Conservation (phyloP, 345 rosid genomes). For the Salix exigua region DNA sequence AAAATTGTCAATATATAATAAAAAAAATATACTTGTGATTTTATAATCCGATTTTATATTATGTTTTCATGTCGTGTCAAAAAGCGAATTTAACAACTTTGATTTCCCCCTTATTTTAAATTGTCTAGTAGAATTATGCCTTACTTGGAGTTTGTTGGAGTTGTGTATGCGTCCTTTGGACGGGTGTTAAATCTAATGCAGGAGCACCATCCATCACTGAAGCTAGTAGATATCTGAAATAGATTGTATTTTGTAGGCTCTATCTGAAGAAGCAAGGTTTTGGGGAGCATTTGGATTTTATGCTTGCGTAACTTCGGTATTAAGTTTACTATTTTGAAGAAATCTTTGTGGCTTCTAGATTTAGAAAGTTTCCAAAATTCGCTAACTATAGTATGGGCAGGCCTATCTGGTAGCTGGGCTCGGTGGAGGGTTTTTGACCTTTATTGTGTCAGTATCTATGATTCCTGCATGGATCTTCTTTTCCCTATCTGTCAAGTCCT, state of each 20-base stretch:
- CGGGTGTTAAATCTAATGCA: not conserved
- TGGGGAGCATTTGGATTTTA: constrained; percentile 97
- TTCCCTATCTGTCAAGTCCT: constrained; percentile 43
- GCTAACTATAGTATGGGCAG: constrained; percentile 44
- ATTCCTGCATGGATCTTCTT: constrained; percentile 74
- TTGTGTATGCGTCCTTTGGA: not conserved
- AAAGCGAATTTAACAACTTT: not conserved
- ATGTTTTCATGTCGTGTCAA: no score
- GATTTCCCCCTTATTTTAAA: not conserved
- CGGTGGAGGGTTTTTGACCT: constrained; percentile 84
- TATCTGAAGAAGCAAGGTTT: constrained; percentile 77
- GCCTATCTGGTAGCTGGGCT: constrained; percentile 75
- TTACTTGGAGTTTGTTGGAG: not conserved
- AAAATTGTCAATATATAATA: no score
- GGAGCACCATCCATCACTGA: not conserved
- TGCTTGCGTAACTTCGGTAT: constrained; percentile 67
- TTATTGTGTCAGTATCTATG: constrained; percentile 57
- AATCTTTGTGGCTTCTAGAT: not conserved
- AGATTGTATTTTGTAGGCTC: constrained; percentile 46
- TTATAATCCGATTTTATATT: no score
- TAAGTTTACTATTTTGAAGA: not conserved
- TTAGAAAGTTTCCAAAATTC: constrained; percentile 5
- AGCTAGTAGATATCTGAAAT: constrained; percentile 16
- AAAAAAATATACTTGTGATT: no score
- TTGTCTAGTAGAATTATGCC: not conserved